Percentiles rank a stretch among this genome's conserved stretches.
These are phyloP conservation scores for Tarenaya hassleriana DNA, from an alignment of 345 rosid genomes.

Conservation along the genomic window DNA sequence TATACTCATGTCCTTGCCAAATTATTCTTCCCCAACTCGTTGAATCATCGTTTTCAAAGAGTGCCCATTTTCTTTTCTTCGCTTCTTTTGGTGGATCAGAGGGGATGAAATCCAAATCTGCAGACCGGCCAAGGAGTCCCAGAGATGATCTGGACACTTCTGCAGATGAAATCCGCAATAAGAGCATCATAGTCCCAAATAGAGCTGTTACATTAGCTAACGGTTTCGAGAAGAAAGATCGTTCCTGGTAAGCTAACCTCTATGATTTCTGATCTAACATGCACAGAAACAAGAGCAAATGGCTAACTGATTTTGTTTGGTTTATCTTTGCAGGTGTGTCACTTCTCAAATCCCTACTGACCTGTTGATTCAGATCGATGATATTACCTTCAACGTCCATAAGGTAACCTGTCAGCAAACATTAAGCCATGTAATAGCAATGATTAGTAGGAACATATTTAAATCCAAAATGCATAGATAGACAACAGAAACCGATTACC, in stretches of 20 bases:
- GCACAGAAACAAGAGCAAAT: neutral
- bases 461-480: too few species aligned
- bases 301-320: neutral
- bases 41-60: neutral
- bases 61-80: neutral
- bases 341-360: conserved; percentile 60
- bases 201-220: conserved; percentile 35
- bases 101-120: conserved; percentile 26
- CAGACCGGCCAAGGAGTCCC: conserved; percentile 26
- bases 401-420: conserved; percentile 39
- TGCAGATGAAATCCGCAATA: conserved; percentile 29
- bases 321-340: conserved; percentile 49
- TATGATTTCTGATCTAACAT: neutral
- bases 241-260: conserved; percentile 43
- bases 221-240: conserved; percentile 43
- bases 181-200: conserved; percentile 46
- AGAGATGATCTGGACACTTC: conserved; percentile 28
- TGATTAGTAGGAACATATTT: too few species aligned
- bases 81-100: conserved; percentile 2
- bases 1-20: conserved; percentile 14
- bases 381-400: conserved; percentile 59
- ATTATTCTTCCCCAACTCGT: neutral
- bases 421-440: neutral
- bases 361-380: conserved; percentile 56
- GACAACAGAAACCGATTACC: too few species aligned